Evolutionary conservation across 768 basidiomycete species (phyloP), one percentile per base, ranked within the genome.

Genomic region (Lentinula sp.): DNA sequence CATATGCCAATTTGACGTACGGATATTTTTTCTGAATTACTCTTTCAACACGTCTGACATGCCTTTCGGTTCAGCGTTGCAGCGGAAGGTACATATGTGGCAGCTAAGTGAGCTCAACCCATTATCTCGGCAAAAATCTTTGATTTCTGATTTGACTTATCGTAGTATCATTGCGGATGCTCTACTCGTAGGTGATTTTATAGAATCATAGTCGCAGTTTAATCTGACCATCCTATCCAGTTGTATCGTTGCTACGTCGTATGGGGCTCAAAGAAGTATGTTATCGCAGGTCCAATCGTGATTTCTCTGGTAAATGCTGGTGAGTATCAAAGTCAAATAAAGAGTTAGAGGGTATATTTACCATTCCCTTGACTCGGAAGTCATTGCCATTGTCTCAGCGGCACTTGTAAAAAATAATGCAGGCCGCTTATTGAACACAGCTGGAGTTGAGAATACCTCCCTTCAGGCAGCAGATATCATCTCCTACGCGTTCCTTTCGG

Each of bases 241-340:
- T 37, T 55, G 9, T 55, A 55, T 55, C 53, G 53, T n/a, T 55
- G 53, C 12, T 55, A 55, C 36, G 18, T 55, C 10, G 53, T 55
- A 6, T 55, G 53, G 53, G 36, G 8, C 9, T 37, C 53, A 9
- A 55, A n/a, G 15, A 55, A 55, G 53, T 55, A 37, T 35, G 20
- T 55, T 18, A 41, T 55, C 2, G 37, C 15, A 6, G 37, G 36
- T 4, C 53, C 53, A 5, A 9, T 55, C 37, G 8, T 55, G 9
- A 37, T 55, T 35, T 55, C 36, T n/a, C 7, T 37, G 18, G 10
- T 55, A 2, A 55, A 55, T 41, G 23, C 53, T 8, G 53, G 53
- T 55, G 9, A 20, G 53, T 37, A n/a, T 18, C 12, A 13, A 20
- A 18, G 36, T 33, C 15, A 2, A 36, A 18, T 36, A 7, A 15